A percentile compares a stretch with the other conserved stretches of the same genome.
Evolutionary conservation across 345 rosid species (phyloP).

Genomic region (Odontarrhena argentea): DNA sequence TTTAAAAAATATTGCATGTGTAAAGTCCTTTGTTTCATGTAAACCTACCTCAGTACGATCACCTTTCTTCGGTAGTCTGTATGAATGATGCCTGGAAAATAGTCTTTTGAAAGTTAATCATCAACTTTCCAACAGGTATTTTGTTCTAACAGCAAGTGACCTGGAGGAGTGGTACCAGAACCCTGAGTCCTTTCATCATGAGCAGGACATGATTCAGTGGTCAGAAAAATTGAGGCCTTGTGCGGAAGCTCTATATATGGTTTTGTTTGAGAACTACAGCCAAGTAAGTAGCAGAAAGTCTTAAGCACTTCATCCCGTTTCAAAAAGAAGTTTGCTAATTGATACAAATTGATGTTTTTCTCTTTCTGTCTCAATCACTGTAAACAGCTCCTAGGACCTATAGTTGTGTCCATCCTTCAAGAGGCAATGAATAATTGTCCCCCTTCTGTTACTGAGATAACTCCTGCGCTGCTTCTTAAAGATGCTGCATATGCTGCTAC

Average conservation of each 20-base stretch:
- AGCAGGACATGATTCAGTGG: constrained; percentile 99
- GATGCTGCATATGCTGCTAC: constrained; percentile 98
- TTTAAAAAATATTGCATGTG: constrained; percentile 21
- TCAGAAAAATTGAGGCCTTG: constrained; percentile 95
- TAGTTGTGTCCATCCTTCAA: constrained; percentile 90
- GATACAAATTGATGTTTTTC: constrained; percentile 25
- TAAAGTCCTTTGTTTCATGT: constrained; percentile 22
- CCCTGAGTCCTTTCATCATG: constrained; percentile 97
- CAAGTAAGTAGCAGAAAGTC: constrained; percentile 67
- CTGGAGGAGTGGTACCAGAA: constrained; percentile 90
- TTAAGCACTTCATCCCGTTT: constrained; percentile 18
- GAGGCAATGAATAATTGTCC: constrained; percentile 95
- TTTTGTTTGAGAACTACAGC: constrained; percentile 91
- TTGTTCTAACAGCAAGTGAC: constrained; percentile 84
- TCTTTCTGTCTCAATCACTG: constrained; percentile 33
- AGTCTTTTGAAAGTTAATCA: constrained; percentile 35
- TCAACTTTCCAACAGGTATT: constrained; percentile 67
- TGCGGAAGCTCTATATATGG: constrained; percentile 97
- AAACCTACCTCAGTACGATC: constrained; percentile 19
- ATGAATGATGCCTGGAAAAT: constrained; percentile 23
- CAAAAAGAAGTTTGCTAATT: constrained; percentile 17
- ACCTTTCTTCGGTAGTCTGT: constrained; percentile 8
- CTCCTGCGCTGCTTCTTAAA: constrained; percentile 86
- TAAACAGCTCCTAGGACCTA: constrained; percentile 78
- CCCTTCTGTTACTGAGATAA: constrained; percentile 73